Base-by-base conservation (phyloP, 345 rosid genomes). In the Lumnitzera racemosa region DNA sequence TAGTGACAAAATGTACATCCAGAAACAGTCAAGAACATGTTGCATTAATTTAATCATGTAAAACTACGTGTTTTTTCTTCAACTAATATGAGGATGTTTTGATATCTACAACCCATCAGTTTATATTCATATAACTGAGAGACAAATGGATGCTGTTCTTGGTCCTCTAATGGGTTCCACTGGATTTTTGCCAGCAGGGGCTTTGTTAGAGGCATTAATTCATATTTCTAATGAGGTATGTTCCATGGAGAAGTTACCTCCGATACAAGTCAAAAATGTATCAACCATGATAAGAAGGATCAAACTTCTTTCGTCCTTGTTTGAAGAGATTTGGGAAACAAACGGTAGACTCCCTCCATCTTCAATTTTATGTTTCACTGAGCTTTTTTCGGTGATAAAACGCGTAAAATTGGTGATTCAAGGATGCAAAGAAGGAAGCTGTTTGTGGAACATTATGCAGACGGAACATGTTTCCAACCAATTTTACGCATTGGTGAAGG, bases 251-350 rank as follows among this genome's bases (percentile, higher is more conserved):
- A 81, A 74, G 68, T 69, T 78, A 56, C 83, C 87, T 15, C 55
- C 46, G 2, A 50, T 83, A 13, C 89, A 86, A 48, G 66, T 58
- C 2, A 70, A 71, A 65, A 83, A 79, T 64, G 64, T 73, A 41
- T 79, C 85, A 12, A 74, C 72, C 27, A 79, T 79, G 79, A 68
- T 76, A 61, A 76, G 92, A 67, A 81, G 89, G 60, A 74, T 81
- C 65, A 81, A 74, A 48, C 79, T 83, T 62, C 74, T 86, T 24
- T 75, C 73, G 43, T 81, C 81, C 49, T 59, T 83, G 76, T 78
- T 81, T 46, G 83, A 83, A 67, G 92, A 86, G 47, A 77, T 79
- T 56, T 72, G 61, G 46, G 84, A 83, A n/a, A 59, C 61, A 2
- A 63, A 62, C 7, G 50, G 20, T 14, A 75, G 70, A 20, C 76